Conservation (phyloP, 2,329 filamentous ascomycete genomes). For the Phoma herbarum region DNA sequence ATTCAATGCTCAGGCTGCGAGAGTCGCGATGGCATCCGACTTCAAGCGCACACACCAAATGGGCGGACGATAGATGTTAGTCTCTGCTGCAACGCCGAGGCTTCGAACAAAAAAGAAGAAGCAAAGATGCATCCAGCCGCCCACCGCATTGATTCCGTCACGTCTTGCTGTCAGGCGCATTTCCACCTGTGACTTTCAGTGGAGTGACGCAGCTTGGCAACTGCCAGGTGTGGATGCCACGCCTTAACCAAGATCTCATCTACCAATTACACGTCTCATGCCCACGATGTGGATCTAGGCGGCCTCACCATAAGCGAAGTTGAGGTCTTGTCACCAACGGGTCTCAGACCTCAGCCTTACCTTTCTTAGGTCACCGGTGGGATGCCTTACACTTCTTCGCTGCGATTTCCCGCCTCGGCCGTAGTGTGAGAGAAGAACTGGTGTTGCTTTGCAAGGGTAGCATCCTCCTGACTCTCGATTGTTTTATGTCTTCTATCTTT, state of each 20-base stretch:
- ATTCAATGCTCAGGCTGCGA: not conserved
- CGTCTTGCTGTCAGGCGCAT: not conserved
- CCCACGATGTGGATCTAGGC: conserved; percentile 7
- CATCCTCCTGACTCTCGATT: conserved; percentile 9
- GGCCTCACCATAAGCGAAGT: conserved; percentile 9
- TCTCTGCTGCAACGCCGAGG: not conserved
- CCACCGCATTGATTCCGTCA: not conserved
- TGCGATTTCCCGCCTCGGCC: conserved; percentile 4
- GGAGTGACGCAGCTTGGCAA: conserved; percentile 8
- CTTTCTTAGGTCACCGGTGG: conserved; percentile 9
- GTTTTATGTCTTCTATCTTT: conserved; percentile 1
- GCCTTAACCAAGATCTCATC: conserved; percentile 2
- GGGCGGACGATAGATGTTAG: not conserved
- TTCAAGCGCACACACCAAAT: not conserved
- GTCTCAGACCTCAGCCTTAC: conserved; percentile 7
- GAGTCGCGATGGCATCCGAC: not conserved
- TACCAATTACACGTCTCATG: conserved; percentile 5
- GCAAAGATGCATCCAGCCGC: not conserved
- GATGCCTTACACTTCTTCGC: conserved; percentile 14
- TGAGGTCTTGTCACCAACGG: conserved; percentile 8
- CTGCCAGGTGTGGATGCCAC: conserved; percentile 3
- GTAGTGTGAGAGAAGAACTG: not conserved
- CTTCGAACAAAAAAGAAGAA: not conserved
- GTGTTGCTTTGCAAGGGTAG: conserved; percentile 8
- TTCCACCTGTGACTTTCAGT: conserved; percentile 1